Conservation (phyloP, 345 rosid genomes). For the Euphorbia lathyris region DNA sequence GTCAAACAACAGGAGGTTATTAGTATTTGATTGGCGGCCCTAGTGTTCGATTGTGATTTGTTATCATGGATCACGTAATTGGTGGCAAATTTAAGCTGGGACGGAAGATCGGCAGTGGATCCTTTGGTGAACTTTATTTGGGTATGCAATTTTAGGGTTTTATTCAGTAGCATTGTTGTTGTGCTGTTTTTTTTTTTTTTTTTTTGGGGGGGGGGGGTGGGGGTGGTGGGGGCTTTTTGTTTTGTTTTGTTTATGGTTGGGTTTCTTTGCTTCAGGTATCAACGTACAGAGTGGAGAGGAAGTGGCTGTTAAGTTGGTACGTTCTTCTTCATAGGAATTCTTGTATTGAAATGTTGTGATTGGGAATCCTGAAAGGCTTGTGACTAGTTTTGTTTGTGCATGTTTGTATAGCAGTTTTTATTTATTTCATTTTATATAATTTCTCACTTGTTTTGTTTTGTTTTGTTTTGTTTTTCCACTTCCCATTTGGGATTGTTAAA, state of each 20-base stretch:
- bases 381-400: not conserved
- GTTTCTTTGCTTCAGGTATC: conserved; percentile 41
- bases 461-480: no score
- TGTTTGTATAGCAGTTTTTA: not conserved
- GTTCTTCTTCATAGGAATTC: conserved; percentile 8
- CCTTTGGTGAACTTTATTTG: conserved; percentile 82
- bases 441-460: not conserved
- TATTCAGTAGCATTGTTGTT: not conserved
- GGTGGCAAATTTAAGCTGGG: conserved; percentile 92
- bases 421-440: not conserved
- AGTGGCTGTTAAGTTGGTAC: conserved; percentile 80
- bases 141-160: conserved; percentile 37
- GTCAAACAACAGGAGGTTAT: not conserved
- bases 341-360: not conserved
- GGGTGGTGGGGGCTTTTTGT: no score
- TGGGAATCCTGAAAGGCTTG: no score
- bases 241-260: not conserved
- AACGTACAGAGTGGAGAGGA: conserved; percentile 76
- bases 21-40: conserved; percentile 4
- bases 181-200: not conserved
- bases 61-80: conserved; percentile 53
- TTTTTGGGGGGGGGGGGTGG: no score
- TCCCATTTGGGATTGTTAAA: not conserved
- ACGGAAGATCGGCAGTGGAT: conserved; percentile 92
- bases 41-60: conserved; percentile 7